Base-by-base conservation (phyloP, 129 eudicot genomes). In the Logfia minima region DNA sequence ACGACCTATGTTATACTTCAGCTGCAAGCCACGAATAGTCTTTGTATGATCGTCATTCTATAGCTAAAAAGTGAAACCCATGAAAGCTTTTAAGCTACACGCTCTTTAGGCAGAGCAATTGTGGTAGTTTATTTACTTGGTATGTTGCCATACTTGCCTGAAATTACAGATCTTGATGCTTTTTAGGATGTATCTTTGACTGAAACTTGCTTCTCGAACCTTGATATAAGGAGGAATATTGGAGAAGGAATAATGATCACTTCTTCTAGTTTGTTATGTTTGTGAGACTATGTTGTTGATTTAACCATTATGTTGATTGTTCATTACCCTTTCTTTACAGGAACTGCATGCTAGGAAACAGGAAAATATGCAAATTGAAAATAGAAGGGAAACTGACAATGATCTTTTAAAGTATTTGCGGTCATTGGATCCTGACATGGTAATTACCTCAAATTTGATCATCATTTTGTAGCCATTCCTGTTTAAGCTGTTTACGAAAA, bases 381-480 rank as follows among this genome's bases (percentile, higher is more conserved):
- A 85, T 67, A 79, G 79, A 31, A 76, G 77, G 81, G 83, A 82
- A 65, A 84, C 84, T 24, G 84, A 87, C 73, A 93, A 91, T 74
- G 88, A 91, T 76, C 83, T 93, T 76, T 84, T 93, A 70, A 84
- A 89, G 82, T 91, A 86, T 71, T 82, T 93, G 53, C 64, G 96
- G 53, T 85, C 92, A 13, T 74, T 90, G 83, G 96, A 90, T 79
- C 76, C 96, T 65, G 88, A 89, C n/a, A 89, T 91, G 97, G 98
- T 90, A 79, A 83, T 64, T 53, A 35, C 75, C 61, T 24, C 16
- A 43, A 52, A 14, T 66, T 41, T 52, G 24, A 41, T 79, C n/a
- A 23, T 23, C 9, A 4, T 14, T 48, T 43, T n/a, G 11, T 61
- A 48, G 0, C 31, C 56, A 4, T 35, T 66, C 51, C 14, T 66